phyloP scores from a whole-genome alignment of 306 rosid genomes.

The Lathyrus aphaca region DNA sequence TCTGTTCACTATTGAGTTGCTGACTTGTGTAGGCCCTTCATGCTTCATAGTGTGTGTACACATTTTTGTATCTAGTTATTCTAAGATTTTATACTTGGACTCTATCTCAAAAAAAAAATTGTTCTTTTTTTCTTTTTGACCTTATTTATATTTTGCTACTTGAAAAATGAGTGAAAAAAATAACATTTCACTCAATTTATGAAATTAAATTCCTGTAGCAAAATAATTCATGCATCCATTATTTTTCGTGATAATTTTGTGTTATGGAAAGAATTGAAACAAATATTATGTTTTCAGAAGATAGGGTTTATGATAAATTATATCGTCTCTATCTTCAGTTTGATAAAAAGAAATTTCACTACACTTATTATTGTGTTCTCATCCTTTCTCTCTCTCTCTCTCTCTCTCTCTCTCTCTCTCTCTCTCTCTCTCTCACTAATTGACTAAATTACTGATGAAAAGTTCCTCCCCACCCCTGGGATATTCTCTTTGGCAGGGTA shows the following conservation, averaged over 20 bases:
- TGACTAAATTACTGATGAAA: slow-evolving; percentile 27
- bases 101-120: not conserved
- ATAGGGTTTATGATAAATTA: not conserved
- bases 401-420: slow-evolving; percentile 17
- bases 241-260: slow-evolving; percentile 9
- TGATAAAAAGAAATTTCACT: slow-evolving; percentile 9
- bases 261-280: slow-evolving; percentile 18
- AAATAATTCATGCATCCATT: slow-evolving; percentile 9
- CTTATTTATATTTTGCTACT: slow-evolving; percentile 1
- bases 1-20: slow-evolving; percentile 11
- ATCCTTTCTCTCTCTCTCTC: slow-evolving; percentile 19
- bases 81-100: slow-evolving; percentile 19
- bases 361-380: not conserved
- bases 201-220: slow-evolving; percentile 28
- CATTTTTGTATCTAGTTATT: slow-evolving; percentile 25
- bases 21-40: slow-evolving; percentile 20
- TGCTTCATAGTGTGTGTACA: slow-evolving; percentile 5
- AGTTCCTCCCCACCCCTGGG: not conserved
- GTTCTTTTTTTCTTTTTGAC: not conserved
- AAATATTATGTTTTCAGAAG: slow-evolving; percentile 8
- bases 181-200: not conserved
- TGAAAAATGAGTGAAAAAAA: slow-evolving; percentile 12
- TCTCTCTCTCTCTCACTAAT: slow-evolving; percentile 23
- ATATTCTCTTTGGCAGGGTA: slow-evolving; percentile 58
- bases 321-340: not conserved